phyloP scores from a whole-genome alignment of 2,329 filamentous ascomycete genomes.

The Pseudogymnoascus sp. region DNA sequence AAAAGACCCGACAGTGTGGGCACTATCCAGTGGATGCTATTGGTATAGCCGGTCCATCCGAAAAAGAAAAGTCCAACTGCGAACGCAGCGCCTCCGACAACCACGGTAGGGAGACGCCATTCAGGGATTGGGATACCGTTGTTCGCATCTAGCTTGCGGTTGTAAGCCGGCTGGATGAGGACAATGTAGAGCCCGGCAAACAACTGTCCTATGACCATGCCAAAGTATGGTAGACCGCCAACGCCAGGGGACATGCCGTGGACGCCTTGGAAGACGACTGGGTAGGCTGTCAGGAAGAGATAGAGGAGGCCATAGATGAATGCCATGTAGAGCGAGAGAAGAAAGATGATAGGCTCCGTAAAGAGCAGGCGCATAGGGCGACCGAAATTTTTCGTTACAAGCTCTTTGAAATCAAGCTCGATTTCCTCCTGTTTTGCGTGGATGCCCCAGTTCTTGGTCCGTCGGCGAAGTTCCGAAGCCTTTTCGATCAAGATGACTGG shows the following conservation, averaged over 20 bases:
- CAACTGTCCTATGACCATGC: slow-evolving; percentile 67
- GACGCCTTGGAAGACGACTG: slow-evolving; percentile 65
- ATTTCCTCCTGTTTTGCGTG: slow-evolving; percentile 66
- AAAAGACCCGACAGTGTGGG: slow-evolving; percentile 52
- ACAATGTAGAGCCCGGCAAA: slow-evolving; percentile 58
- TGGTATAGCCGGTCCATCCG: slow-evolving; percentile 58
- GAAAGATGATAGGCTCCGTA: slow-evolving; percentile 58
- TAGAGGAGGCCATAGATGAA: slow-evolving; percentile 75
- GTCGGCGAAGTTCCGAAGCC: slow-evolving; percentile 51
- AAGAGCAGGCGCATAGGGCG: slow-evolving; percentile 42
- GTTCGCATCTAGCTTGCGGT: slow-evolving; percentile 59
- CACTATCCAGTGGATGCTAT: slow-evolving; percentile 54
- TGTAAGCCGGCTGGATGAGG: slow-evolving; percentile 56
- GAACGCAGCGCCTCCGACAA: slow-evolving; percentile 51
- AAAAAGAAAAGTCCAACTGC: slow-evolving; percentile 67
- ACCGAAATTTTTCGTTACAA: slow-evolving; percentile 46
- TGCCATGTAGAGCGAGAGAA: slow-evolving; percentile 62
- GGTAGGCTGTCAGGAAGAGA: slow-evolving; percentile 77
- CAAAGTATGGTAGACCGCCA: slow-evolving; percentile 73
- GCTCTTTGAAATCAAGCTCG: slow-evolving; percentile 54
- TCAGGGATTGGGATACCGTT: slow-evolving; percentile 55
- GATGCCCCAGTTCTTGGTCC: slow-evolving; percentile 61
- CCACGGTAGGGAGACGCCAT: slow-evolving; percentile 56
- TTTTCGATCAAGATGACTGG: slow-evolving; percentile 55
- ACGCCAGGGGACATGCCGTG: slow-evolving; percentile 63